Evolutionary conservation across 208 protist genomes (phyloP).

Genomic region (Crithidia sp.): DNA sequence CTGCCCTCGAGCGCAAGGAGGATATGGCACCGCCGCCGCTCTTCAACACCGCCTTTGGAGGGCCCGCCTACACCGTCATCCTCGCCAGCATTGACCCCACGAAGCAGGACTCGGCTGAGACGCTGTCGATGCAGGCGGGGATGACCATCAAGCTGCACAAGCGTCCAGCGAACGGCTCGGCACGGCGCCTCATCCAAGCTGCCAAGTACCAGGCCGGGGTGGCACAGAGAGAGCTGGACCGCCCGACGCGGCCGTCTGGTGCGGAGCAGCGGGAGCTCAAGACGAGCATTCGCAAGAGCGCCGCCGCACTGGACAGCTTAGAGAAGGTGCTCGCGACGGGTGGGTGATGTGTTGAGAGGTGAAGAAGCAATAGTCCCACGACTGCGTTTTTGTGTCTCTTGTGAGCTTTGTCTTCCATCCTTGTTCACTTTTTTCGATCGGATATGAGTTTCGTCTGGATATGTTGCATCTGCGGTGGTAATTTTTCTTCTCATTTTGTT

Average conservation of each 20-base stretch:
- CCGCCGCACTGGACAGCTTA: conserved; percentile 9
- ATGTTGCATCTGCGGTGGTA: neutral
- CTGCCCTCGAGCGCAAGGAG: conserved; percentile 22
- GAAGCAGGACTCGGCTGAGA: conserved; percentile 14
- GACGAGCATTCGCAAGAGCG: conserved; percentile 17
- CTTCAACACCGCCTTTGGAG: conserved; percentile 28
- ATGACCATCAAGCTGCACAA: conserved; percentile 26
- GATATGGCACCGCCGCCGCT: conserved; percentile 10
- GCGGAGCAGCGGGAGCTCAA: conserved; percentile 21
- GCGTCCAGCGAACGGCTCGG: conserved; percentile 34
- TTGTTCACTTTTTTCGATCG: too few species aligned
- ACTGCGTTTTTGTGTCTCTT: too few species aligned
- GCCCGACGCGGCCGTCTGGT: neutral
- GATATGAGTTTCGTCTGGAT: too few species aligned
- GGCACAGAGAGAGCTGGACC: conserved; percentile 12
- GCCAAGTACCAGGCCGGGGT: conserved; percentile 15
- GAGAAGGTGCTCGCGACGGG: conserved; percentile 7
- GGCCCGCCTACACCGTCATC: conserved; percentile 30
- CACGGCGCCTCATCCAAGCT: conserved; percentile 20
- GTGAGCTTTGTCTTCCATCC: too few species aligned
- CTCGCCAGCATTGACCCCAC: conserved; percentile 34
- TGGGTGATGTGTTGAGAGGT: neutral
- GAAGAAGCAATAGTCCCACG: neutral
- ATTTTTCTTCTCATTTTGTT: neutral
- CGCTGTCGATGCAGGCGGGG: conserved; percentile 21